phyloP scores from a whole-genome alignment of 2,329 filamentous ascomycete species.

The Anthostomella pinea region DNA sequence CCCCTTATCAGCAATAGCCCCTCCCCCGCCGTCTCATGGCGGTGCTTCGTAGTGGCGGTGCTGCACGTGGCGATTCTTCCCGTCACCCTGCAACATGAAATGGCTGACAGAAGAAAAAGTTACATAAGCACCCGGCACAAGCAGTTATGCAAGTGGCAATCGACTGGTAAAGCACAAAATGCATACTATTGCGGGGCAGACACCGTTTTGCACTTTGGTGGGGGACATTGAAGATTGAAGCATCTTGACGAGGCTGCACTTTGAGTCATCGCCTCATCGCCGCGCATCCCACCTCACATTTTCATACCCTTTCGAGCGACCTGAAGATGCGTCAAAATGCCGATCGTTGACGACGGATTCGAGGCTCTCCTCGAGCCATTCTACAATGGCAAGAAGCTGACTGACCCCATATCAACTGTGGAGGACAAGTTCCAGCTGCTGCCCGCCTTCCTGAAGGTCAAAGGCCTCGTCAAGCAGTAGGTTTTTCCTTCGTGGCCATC shows the following conservation, averaged over 20 bases:
- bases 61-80: too few relatives aligned
- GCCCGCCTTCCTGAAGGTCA: constrained; percentile 97
- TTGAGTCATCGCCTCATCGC: constrained; percentile 16
- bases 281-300: neutral
- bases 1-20: too few relatives aligned
- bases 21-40: too few relatives aligned
- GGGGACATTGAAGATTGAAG: constrained; percentile 11
- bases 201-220: constrained; percentile 12
- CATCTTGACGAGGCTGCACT: constrained; percentile 9
- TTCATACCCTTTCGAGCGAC: neutral
- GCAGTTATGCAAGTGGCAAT: too few relatives aligned
- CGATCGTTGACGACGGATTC: constrained; percentile 59
- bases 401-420: constrained; percentile 60
- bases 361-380: constrained; percentile 65
- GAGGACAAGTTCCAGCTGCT: constrained; percentile 96
- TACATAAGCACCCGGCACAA: too few relatives aligned
- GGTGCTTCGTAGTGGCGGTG: too few relatives aligned
- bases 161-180: too few relatives aligned
- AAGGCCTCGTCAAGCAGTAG: constrained; percentile 86
- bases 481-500: constrained; percentile 20
- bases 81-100: too few relatives aligned
- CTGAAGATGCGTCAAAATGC: constrained; percentile 39
- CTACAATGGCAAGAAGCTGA: constrained; percentile 66
- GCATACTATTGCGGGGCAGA: neutral
- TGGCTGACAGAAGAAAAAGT: too few relatives aligned